A percentile compares a stretch with the other conserved stretches of the same genome.
Conservation (phyloP, 2,329 filamentous ascomycete species). For the Cladophialophora bantiana region DNA sequence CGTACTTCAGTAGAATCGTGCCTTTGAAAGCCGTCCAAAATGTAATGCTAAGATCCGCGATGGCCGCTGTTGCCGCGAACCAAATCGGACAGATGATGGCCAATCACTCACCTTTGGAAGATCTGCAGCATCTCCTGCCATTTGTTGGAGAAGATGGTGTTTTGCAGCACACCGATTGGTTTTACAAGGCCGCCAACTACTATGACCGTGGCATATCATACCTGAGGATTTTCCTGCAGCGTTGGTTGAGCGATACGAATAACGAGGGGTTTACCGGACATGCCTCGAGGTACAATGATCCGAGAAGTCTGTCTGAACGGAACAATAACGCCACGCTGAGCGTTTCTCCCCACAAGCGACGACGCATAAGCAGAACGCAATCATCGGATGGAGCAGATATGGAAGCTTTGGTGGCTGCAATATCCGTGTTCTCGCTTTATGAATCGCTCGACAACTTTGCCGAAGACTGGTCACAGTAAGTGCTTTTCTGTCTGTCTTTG, state of each 20-base stretch:
- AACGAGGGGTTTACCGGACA: slow-evolving; percentile 31
- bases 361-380: slow-evolving; percentile 43
- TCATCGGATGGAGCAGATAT: slow-evolving; percentile 46
- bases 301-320: slow-evolving; percentile 22
- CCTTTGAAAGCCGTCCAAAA: slow-evolving; percentile 49
- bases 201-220: slow-evolving; percentile 65
- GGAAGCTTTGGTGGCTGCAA: slow-evolving; percentile 69
- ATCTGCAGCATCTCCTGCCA: slow-evolving; percentile 33
- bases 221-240: slow-evolving; percentile 50
- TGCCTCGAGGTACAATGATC: slow-evolving; percentile 29
- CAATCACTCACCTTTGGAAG: slow-evolving; percentile 29
- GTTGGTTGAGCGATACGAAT: slow-evolving; percentile 44
- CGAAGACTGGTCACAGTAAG: slow-evolving; percentile 63
- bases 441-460: slow-evolving; percentile 72
- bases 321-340: slow-evolving; percentile 9
- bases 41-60: slow-evolving; percentile 46
- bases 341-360: slow-evolving; percentile 46
- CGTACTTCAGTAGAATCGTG: slow-evolving; percentile 49
- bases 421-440: slow-evolving; percentile 71
- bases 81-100: slow-evolving; percentile 43
- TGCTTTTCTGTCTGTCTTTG: neutral
- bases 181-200: slow-evolving; percentile 66
- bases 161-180: slow-evolving; percentile 59
- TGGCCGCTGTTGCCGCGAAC: slow-evolving; percentile 51
- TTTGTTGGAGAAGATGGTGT: slow-evolving; percentile 29